These are phyloP conservation scores for Lentinula raphanica DNA, from an alignment of 768 basidiomycete species.

Conservation along the genomic window DNA sequence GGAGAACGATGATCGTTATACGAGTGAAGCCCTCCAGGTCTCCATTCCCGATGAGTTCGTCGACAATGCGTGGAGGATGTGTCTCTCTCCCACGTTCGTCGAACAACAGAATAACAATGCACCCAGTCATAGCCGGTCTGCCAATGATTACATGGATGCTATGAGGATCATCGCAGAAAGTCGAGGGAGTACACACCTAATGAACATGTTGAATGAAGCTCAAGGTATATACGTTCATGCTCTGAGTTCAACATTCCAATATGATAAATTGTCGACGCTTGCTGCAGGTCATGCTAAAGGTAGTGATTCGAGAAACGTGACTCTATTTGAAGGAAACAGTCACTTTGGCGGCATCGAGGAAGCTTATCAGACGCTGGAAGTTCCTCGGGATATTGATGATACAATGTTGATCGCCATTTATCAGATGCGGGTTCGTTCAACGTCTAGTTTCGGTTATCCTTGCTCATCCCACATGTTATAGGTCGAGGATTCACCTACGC, in stretches of 20 bases:
- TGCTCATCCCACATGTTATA: constrained; percentile 22
- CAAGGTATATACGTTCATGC: constrained; percentile 20
- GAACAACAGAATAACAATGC: constrained; percentile 41
- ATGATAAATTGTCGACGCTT: not conserved
- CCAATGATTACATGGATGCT: constrained; percentile 56
- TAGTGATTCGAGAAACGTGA: not conserved
- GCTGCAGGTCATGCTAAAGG: not conserved
- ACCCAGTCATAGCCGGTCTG: not conserved
- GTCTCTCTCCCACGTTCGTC: constrained; percentile 38
- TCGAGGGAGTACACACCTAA: constrained; percentile 45
- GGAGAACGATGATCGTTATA: not conserved
- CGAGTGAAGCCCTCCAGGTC: constrained; percentile 51
- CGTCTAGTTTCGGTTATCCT: not conserved
- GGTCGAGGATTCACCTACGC: constrained; percentile 68
- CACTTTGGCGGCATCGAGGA: constrained; percentile 35
- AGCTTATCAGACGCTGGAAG: constrained; percentile 69
- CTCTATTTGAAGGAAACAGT: not conserved
- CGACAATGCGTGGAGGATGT: constrained; percentile 64
- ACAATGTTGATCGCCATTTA: constrained; percentile 72
- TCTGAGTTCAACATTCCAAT: too few relatives aligned
- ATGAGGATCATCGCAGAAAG: constrained; percentile 65
- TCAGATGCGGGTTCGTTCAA: constrained; percentile 53
- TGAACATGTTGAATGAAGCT: constrained; percentile 46
- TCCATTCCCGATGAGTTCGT: constrained; percentile 69
- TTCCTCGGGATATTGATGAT: constrained; percentile 69